Percentiles rank a stretch among this genome's conserved stretches.
Evolutionary conservation across 2,329 filamentous ascomycete species (phyloP).

Genomic region (Aspergillus amoenus): DNA sequence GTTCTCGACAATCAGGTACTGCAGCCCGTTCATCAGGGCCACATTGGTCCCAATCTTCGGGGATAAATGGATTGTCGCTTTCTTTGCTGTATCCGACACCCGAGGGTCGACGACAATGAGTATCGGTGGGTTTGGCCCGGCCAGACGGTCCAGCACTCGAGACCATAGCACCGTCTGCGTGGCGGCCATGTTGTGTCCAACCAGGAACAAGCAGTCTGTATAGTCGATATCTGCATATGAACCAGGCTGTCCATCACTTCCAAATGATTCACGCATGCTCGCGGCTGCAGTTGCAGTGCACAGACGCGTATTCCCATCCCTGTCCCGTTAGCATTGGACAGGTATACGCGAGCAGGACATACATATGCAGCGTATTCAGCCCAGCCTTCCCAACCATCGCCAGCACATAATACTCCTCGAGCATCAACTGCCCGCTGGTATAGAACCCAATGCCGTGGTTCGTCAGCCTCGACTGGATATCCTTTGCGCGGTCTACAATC

Average conservation of each 20-base stretch:
- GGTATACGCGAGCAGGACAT: slow-evolving; percentile 7
- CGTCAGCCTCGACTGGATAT: slow-evolving; percentile 31
- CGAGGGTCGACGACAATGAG: slow-evolving; percentile 40
- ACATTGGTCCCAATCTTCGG: slow-evolving; percentile 39
- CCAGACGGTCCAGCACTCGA: slow-evolving; percentile 35
- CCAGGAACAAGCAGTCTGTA: slow-evolving; percentile 39
- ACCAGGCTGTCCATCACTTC: slow-evolving; percentile 39
- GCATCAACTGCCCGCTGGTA: slow-evolving; percentile 39
- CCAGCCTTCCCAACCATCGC: slow-evolving; percentile 41
- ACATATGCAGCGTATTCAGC: slow-evolving; percentile 40
- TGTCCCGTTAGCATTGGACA: slow-evolving; percentile 7
- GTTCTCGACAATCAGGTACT: slow-evolving; percentile 38
- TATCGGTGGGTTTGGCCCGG: slow-evolving; percentile 35
- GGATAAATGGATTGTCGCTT: slow-evolving; percentile 36
- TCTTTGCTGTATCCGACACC: slow-evolving; percentile 33
- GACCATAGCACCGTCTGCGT: slow-evolving; percentile 42
- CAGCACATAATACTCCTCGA: slow-evolving; percentile 43
- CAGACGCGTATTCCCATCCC: slow-evolving; percentile 42
- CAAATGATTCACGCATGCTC: slow-evolving; percentile 41
- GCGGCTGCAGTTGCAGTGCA: slow-evolving; percentile 42
- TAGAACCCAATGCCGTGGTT: slow-evolving; percentile 42
- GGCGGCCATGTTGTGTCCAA: slow-evolving; percentile 38
- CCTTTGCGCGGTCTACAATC: slow-evolving; percentile 32
- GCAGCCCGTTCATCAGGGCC: slow-evolving; percentile 39
- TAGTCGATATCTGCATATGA: slow-evolving; percentile 39